Base-by-base conservation (phyloP, 805 yeast species). In the Yarrowia deformans region DNA sequence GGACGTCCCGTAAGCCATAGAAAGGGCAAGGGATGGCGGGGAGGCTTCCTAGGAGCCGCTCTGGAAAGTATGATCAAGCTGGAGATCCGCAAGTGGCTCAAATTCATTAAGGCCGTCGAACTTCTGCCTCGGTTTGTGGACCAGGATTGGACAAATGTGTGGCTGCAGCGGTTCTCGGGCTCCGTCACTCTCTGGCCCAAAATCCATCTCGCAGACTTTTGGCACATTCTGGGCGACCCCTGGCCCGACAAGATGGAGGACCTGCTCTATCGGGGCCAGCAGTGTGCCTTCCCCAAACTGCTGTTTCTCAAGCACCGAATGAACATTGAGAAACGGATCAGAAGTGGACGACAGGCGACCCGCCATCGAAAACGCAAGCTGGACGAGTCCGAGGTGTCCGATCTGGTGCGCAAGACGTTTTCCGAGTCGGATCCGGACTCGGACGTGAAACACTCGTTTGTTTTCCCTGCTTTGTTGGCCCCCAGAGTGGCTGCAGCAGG, bases 61-160 rank as follows among this genome's bases (percentile, higher is more conserved):
- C 70, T 86, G 39, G 95, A 90, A 73, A 90, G 88, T 71, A 81
- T 88, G 70, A 82, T 89, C 72, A 88, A 89, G 74, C 81, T 90
- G 70, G 96, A 90, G 73, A 87, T 90, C 70, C 83, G 84, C n/a
- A 90, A 90, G 77, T 90, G 95, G 92, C 77, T 90, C 58, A 87
- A 88, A 73, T 81, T 90, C 72, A 82, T 89, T 50, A 85, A 87
- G 63, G 83, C 85, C 16, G 81, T 90, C 64, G 91, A 90, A 70
- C 79, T 90, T 32, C 79, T 89, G 58, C 96, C 96, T 1, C 84
- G 84, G 70, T 76, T 89, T 52, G 77, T 88, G 80, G 89, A 88
- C 73, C 91, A 88, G 76, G 95, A 90, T 77, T 90, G 94, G 94
- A 88, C 91, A 72, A 87, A 85, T 74, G 83, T 90, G 18, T 90